Evolutionary conservation across 2,329 filamentous ascomycete species (phyloP), one percentile per base, ranked within the genome.

Genomic region (Phoma sp.): DNA sequence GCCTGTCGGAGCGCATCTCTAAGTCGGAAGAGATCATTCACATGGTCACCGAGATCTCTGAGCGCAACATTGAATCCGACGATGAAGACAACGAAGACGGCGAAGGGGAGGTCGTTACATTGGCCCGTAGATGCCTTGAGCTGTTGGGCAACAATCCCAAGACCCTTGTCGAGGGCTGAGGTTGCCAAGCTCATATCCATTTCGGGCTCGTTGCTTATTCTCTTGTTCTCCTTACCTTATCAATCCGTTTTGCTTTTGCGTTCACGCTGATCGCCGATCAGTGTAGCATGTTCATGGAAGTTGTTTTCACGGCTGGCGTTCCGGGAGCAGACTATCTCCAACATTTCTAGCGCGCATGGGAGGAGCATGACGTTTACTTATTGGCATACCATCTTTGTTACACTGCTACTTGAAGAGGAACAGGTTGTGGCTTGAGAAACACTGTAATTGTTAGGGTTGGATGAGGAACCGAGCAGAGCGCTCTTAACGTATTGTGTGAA

Each of bases 1-100:
- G 86, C 50, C 82, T 99, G n/a, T 89, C 97, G 59, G 87, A 88
- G 44, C 86, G 91, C 43, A 97, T 99, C 64, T 88, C 90, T 66
- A 90, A 93, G 70, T 93, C 92, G 1, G 90, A 93, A 60, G 91
- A 96, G 62, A 89, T 99, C 62, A 90, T 97, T 52, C 86, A 91
- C 58, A 92, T 96, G 83, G 95, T 98, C 59, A 91, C 90, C 74
- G 86, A 86, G 60, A 98, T 99, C 70, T 90, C 92, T 18, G 93
- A 96, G 71, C 91, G 90, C 70, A 91, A 89, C 65, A 84, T 96
- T 59, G 92, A 96, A 67, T 89, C 90, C 0, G 92, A 96, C 55
- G 89, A 92, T 61, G 91, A 93, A 64, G 88, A 88, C 59, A 90
- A 89, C 42, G 92, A 96, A 66, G 92, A 96, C 55, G 93, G 95